A percentile compares a stretch with the other conserved stretches of the same genome.
phyloP scores from a whole-genome alignment of 2,329 filamentous ascomycete species.

The Sporothrix brasiliensis region DNA sequence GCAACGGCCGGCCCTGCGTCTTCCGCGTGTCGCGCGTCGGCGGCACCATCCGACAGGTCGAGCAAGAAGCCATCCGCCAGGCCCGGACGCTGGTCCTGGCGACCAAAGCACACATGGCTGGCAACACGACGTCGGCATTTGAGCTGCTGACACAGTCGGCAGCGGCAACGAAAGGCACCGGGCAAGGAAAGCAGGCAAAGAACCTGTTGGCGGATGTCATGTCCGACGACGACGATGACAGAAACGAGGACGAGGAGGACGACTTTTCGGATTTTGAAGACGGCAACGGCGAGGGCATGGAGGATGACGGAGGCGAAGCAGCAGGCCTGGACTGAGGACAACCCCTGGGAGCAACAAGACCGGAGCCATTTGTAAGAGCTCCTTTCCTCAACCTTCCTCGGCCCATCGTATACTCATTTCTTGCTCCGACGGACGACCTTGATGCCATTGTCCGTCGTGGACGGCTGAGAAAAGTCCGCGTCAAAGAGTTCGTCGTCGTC shows the following conservation, averaged over 20 bases:
- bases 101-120: slow-evolving; percentile 58
- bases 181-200: slow-evolving; percentile 33
- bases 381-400: too few species aligned
- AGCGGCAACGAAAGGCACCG: slow-evolving; percentile 34
- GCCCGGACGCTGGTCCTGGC: slow-evolving; percentile 72
- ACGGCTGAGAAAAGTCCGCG: slow-evolving; percentile 32
- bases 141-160: slow-evolving; percentile 40
- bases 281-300: slow-evolving; percentile 44
- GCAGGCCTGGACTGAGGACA: not conserved
- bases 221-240: slow-evolving; percentile 52
- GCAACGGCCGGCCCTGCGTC: slow-evolving; percentile 67
- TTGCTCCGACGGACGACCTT: slow-evolving; percentile 69
- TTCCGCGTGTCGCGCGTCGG: slow-evolving; percentile 85
- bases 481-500: slow-evolving; percentile 49
- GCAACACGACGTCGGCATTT: slow-evolving; percentile 42
- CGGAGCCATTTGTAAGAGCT: not conserved
- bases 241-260: slow-evolving; percentile 48
- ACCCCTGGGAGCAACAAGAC: too few species aligned
- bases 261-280: slow-evolving; percentile 8
- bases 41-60: slow-evolving; percentile 88
- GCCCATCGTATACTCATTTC: slow-evolving; percentile 40
- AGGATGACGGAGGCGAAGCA: not conserved
- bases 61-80: slow-evolving; percentile 83
- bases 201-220: slow-evolving; percentile 50
- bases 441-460: slow-evolving; percentile 58